Base-by-base conservation (phyloP, 768 basidiomycete genomes). In the Saitozyma podzolica region DNA sequence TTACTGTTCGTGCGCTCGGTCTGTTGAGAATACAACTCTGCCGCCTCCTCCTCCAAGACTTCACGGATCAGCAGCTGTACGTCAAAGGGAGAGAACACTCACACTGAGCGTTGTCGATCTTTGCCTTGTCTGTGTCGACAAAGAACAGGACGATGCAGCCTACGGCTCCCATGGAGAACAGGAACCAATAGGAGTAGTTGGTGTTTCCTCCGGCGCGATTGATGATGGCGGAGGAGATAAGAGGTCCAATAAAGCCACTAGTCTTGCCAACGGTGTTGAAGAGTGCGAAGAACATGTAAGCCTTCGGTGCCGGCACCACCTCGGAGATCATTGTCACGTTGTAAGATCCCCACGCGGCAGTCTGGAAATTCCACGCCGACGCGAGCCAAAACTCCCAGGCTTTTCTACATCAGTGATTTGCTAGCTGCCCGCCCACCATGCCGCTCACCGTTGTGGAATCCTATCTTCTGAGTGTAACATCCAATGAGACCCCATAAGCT, bases 21-120 rank as follows among this genome's bases (percentile, higher is more conserved):
- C 49, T 63, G 37, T 37, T 51, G 49, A 39, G 41, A 43, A 37
- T 63, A 63, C 8, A 50, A 47, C 56, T 57, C 56, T 17, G 19
- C 29, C 29, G 62, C 62, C 50, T 63, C 62, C 39, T 40, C 41
- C 55, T 57, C 62, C 49, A 58, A 48, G 43, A 50, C 62, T 63
- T 39, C 49, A 9, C 37, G 19, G 43, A 39, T 48, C 40, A 29
- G 50, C 40, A 43, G 13, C 8, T 43, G 11, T 13, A 2, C 9
- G 17, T 9, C 40, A 9, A 17, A 49, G 6, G 17, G 17, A 45
- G 50, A 41, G 11, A 14, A 16, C 16, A 65, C 64, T 57, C 40
- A 65, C 64, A 65, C 14, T n/a, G 54, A 9, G 64, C 64, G 40
- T 50, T 49, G 42, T 65, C 64, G 48, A 65, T 65, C 64, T 65